Evolutionary conservation across 2,329 filamentous ascomycete species (phyloP).

Genomic region (Fusarium sp.): DNA sequence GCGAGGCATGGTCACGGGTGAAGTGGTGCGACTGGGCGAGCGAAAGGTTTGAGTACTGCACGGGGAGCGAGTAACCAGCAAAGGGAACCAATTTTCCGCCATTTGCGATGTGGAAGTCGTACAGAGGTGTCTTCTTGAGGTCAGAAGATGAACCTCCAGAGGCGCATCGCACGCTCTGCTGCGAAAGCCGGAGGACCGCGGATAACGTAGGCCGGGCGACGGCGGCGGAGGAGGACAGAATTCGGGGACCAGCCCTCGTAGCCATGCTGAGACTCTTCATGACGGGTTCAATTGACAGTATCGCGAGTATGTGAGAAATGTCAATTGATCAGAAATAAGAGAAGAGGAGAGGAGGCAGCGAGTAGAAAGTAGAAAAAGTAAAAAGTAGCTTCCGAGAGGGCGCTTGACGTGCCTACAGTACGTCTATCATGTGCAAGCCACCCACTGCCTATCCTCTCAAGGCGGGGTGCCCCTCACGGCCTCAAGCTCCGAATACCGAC

Average conservation of each 20-base stretch:
- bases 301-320: slow-evolving; percentile 9
- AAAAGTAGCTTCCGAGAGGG: slow-evolving; percentile 17
- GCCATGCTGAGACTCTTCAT: slow-evolving; percentile 48
- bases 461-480: slow-evolving; percentile 34
- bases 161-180: slow-evolving; percentile 42
- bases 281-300: slow-evolving; percentile 37
- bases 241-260: slow-evolving; percentile 45
- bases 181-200: slow-evolving; percentile 28
- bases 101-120: slow-evolving; percentile 78
- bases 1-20: slow-evolving; percentile 84
- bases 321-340: slow-evolving; percentile 31
- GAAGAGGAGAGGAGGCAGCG: slow-evolving; percentile 9
- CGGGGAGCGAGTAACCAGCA: slow-evolving; percentile 90
- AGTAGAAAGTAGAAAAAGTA: slow-evolving; percentile 17
- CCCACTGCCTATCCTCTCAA: slow-evolving; percentile 11
- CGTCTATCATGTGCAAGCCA: slow-evolving; percentile 22
- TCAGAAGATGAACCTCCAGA: slow-evolving; percentile 44
- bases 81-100: slow-evolving; percentile 98
- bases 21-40: slow-evolving; percentile 88
- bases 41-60: slow-evolving; percentile 82
- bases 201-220: slow-evolving; percentile 36
- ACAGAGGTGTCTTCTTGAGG: slow-evolving; percentile 74
- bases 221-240: slow-evolving; percentile 38
- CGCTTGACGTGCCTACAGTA: slow-evolving; percentile 13
- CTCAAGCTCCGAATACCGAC: slow-evolving; percentile 35